Conservation (phyloP, 345 rosid species). For the Euphorbia tirucalli region DNA sequence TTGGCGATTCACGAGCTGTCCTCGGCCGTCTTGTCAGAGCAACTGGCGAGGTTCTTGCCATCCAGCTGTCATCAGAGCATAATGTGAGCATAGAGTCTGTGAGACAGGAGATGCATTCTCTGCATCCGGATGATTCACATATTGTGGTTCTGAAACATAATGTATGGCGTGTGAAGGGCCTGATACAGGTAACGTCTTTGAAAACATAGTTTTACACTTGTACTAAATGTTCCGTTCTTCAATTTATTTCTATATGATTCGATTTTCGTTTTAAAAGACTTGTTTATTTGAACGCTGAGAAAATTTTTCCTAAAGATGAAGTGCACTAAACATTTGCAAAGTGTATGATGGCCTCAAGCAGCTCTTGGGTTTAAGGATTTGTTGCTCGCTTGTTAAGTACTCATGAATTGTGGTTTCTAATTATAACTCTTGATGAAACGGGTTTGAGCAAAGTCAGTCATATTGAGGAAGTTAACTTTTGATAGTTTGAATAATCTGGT, state of each 20-base stretch:
- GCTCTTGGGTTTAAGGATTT: background rate
- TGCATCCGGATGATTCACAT: conserved; percentile 32
- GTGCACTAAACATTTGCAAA: no score
- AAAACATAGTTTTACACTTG: background rate
- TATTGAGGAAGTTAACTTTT: background rate
- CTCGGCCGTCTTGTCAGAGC: conserved; percentile 31
- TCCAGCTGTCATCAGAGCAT: conserved; percentile 35
- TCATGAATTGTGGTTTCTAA: background rate
- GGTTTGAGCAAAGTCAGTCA: background rate
- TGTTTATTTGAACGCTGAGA: no score
- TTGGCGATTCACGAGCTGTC: conserved; percentile 35
- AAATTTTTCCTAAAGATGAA: no score
- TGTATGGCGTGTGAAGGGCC: conserved; percentile 39
- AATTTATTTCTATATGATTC: no score
- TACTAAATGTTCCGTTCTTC: background rate
- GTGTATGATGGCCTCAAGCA: background rate
- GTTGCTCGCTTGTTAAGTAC: background rate
- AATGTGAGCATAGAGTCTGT: conserved; percentile 33
- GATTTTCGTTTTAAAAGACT: no score
- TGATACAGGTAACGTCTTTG: conserved; percentile 26
- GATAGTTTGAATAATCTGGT: background rate
- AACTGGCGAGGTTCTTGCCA: conserved; percentile 34
- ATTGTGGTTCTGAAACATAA: conserved; percentile 36
- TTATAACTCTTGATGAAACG: background rate
- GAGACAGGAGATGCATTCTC: conserved; percentile 36